Base-by-base conservation (phyloP, 1,284 basidiomycete species). In the Irpex sp. region DNA sequence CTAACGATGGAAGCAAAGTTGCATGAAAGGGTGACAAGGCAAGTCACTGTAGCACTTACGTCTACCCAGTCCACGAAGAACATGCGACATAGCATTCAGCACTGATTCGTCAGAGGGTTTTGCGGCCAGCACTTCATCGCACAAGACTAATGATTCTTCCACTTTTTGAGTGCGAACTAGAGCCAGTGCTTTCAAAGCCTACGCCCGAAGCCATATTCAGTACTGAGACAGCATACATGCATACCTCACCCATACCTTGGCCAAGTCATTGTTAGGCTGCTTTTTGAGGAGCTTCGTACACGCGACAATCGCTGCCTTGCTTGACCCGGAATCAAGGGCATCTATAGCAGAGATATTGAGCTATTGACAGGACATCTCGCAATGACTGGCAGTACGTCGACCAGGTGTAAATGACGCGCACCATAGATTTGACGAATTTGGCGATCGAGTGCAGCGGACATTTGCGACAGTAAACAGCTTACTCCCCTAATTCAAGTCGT, bases 241-340 rank as follows among this genome's bases (percentile, higher is more conserved):
- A 53, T 60, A 53, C 37, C 8, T 8, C 13, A 47, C 21, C 61
- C 31, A 36, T 33, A 50, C 19, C 81, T 92, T 92, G 69, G 90
- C 76, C n/a, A 92, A 77, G 56, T 83, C 79, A 72, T 86, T 88
- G 70, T 83, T 85, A 17, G 90, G 89, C 66, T 90, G 82, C 75
- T 91, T 92, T 75, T 93, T 94, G 67, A 94, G 81, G 31, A 93
- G 73, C 74, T 94, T 93, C 74, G 92, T 93, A 77, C 90, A 92
- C n/a, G 86, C 80, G 53, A 91, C 84, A 59, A 94, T 82, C 19
- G 92, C 92, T 37, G 89, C 87, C 78, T 94, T 94, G 78, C 88
- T 89, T n/a, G 91, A 92, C 58, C 86, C 86, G 50, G 86, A 89
- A 77, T 94, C 93, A 66, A 95, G 79, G 49, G 92, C 87, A 81